Base-by-base conservation (phyloP, 306 rosid species). In the Herpetospermum pedunculosum region DNA sequence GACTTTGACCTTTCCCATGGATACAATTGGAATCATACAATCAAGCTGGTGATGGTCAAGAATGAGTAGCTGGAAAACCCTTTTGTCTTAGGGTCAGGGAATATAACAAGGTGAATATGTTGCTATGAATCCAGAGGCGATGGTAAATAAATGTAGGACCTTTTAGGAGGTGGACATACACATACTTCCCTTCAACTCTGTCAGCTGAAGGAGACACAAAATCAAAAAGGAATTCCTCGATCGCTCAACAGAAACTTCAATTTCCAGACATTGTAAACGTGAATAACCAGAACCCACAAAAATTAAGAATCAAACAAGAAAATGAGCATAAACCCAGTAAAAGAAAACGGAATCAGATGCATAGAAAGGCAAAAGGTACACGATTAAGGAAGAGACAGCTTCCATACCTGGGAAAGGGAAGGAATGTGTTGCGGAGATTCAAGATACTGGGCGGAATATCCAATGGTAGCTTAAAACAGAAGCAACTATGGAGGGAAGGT, bases 331-430 rank as follows among this genome's bases (percentile, higher is more conserved):
- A 65, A 0, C 47, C 47, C 72, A 65, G 12, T 0, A 8, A 64
- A 63, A n/a, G 26, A 63, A 37, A 41, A 14, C 2, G 73, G 73
- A 68, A 68, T 41, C 73, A 41, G 53, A 68, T 25, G 54, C 73
- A 26, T 0, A 15, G 11, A 23, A 65, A n/a, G n/a, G n/a, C n/a
- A n/a, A n/a, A 65, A 26, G 7, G 21, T 1, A 37, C 9, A 63
- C 4, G 70, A 35, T 18, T 62, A 34, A 62, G 44, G 46, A 62
- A 68, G 73, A 43, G 73, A 43, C 38, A 43, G 35, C 35, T 25
- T 68, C 38, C 12, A 21, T 40, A 68, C 73, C 73, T 43, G 23
- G 37, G 13, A 41, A 68, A 0, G 23, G 37, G 13, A 41, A 68
- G 0, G 53, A 25, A 68, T 41, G 25, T 2, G 1, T 25, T 2